phyloP scores from a whole-genome alignment of 1,284 basidiomycete genomes.

The Ganoderma boninense region DNA sequence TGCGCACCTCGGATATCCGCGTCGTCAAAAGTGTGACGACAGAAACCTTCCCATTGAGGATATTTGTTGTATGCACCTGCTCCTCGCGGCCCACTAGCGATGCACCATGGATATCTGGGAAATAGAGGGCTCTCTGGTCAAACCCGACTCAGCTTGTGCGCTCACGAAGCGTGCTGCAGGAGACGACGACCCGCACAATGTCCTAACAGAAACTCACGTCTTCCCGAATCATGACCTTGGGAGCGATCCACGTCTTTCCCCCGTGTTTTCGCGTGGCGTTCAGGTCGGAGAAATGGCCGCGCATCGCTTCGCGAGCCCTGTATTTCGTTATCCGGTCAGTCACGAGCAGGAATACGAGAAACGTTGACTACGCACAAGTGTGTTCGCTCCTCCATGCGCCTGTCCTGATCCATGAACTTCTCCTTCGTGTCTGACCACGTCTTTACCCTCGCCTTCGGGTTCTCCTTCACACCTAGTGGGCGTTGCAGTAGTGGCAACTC shows the following conservation, averaged over 20 bases:
- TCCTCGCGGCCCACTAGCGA: constrained; percentile 58
- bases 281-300: constrained; percentile 92
- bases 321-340: background rate
- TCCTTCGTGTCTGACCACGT: constrained; percentile 75
- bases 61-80: constrained; percentile 78
- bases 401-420: constrained; percentile 78
- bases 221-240: constrained; percentile 87
- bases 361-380: constrained; percentile 65
- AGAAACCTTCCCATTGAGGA: constrained; percentile 81
- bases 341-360: constrained; percentile 1
- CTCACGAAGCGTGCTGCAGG: background rate
- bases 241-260: constrained; percentile 96
- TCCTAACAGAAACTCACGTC: constrained; percentile 66
- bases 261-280: constrained; percentile 85
- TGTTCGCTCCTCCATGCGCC: constrained; percentile 74
- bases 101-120: constrained; percentile 89
- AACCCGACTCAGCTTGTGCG: constrained; percentile 9
- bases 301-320: constrained; percentile 87
- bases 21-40: constrained; percentile 86
- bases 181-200: background rate
- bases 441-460: constrained; percentile 62
- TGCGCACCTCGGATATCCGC: constrained; percentile 83
- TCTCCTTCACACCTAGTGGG: constrained; percentile 78
- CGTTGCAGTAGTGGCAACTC: constrained; percentile 66
- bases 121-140: constrained; percentile 84